Percentiles rank a stretch among this genome's conserved stretches.
phyloP scores from a whole-genome alignment of 805 yeast genomes.

The Yarrowia sp. region DNA sequence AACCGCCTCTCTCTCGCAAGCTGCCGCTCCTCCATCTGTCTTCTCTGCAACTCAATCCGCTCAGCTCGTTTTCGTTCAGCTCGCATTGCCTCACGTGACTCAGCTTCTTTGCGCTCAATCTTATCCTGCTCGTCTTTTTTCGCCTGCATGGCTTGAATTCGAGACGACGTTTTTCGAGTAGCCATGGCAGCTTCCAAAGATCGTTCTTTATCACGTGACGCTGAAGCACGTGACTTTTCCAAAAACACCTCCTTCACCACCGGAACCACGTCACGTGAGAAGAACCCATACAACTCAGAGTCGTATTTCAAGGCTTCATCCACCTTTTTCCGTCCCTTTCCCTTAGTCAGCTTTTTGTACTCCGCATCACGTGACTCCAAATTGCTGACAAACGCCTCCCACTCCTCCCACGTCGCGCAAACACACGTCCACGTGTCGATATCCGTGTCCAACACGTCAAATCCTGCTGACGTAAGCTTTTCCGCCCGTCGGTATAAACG shows the following conservation, averaged over 20 bases:
- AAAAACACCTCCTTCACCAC: constrained; percentile 35
- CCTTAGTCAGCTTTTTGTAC: neutral
- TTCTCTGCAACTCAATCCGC: constrained; percentile 14
- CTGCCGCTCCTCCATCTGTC: constrained; percentile 26
- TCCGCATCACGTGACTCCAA: neutral
- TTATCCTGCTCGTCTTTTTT: constrained; percentile 34
- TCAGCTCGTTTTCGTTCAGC: constrained; percentile 28
- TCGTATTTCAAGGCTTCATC: constrained; percentile 29
- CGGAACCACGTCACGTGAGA: neutral
- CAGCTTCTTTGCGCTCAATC: constrained; percentile 22
- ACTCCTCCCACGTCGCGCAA: neutral
- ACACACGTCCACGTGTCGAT: constrained; percentile 14
- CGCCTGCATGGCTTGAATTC: constrained; percentile 36
- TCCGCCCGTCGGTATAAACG: constrained; percentile 36
- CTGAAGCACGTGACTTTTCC: constrained; percentile 35
- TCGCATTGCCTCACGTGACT: constrained; percentile 5
- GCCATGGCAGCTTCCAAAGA: constrained; percentile 35
- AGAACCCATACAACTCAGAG: neutral
- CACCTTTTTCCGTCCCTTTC: constrained; percentile 6
- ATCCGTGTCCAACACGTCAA: constrained; percentile 27
- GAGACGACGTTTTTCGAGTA: constrained; percentile 39
- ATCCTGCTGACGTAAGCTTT: constrained; percentile 27
- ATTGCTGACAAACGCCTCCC: neutral
- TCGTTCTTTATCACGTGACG: constrained; percentile 34
- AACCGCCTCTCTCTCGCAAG: constrained; percentile 27